Conservation (phyloP, 495 filamentous ascomycete species). For the Tuber umbilicatum region DNA sequence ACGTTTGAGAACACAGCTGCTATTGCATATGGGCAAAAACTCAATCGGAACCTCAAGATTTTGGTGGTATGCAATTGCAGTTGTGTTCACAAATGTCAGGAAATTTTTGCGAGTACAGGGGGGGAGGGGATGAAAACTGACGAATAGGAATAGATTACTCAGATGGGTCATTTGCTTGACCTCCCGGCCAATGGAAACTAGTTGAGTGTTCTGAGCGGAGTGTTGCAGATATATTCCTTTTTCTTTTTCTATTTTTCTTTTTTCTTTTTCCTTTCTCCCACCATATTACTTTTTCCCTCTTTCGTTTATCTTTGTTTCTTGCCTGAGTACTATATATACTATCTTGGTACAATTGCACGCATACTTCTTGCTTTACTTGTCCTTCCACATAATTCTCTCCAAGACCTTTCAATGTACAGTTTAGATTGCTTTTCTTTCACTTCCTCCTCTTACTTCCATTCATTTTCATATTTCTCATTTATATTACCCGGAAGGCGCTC, state of each 20-base stretch:
- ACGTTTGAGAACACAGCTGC: too few relatives aligned
- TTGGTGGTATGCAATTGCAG: too few relatives aligned
- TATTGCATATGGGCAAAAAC: too few relatives aligned
- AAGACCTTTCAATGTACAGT: neutral
- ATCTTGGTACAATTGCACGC: neutral
- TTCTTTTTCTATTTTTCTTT: neutral
- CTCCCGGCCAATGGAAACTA: conserved; percentile 23
- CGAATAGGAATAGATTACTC: conserved; percentile 29
- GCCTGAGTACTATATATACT: neutral
- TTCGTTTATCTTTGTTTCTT: neutral
- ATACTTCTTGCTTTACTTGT: neutral
- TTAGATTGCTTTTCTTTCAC: neutral
- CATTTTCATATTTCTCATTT: neutral
- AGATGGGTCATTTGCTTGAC: conserved; percentile 39
- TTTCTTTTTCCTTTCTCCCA: neutral
- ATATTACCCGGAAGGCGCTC: neutral
- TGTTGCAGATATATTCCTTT: neutral
- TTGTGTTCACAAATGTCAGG: too few relatives aligned
- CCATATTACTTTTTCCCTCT: neutral
- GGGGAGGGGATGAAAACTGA: conserved; percentile 1
- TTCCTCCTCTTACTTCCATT: neutral
- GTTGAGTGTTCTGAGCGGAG: neutral
- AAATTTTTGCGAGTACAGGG: too few relatives aligned
- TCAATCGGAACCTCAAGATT: too few relatives aligned
- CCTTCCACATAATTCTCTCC: neutral